Evolutionary conservation across 352 stramenopile genomes (phyloP), one percentile per base, ranked within the genome.

Genomic region (Labyrinthula sp.): DNA sequence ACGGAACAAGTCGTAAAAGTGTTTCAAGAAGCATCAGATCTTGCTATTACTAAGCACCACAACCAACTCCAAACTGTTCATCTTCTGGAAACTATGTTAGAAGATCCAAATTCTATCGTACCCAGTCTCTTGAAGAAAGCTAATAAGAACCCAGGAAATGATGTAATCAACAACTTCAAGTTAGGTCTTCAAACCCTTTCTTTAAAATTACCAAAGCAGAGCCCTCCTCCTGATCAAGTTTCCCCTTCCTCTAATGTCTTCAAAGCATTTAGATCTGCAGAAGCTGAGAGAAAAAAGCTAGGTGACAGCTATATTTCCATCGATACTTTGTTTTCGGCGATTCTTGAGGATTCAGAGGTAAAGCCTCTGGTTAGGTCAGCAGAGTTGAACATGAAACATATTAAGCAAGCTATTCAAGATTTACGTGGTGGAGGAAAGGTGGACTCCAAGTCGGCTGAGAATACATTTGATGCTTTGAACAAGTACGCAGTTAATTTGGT

Each of bases 391-490:
- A 63, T 74, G 43, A 67, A 55, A 29, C 66, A 67, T 39, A 47
- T 83, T 10, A 76, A 80, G 43, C 46, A 69, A 6, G 67, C 65
- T 3, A 60, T 77, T 9, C 66, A 77, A 30, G 47, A 45, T 10
- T 62, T 76, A 17, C 65, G 73, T 15, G 67, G 66, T n/a, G 70
- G 68, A 5, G 62, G 67, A 0, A 47, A 67, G 9, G 73, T 85
- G 10, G 85, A 71, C 8, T 80, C 62, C 29, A 60, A 67, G 21
- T 73, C 62, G 12, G 73, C 80, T 0, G 83, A 94, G 61, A 74
- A 78, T 10, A 79, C 69, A 5, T 93, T 85, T 12, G 70, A 85
- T 40, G 79, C 62, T 46, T 54, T 82, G 10, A 54, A 62, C 22
- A 79, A 82, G 38, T 82, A 72, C 52, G 68, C 68, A 3, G 64